phyloP scores from a whole-genome alignment of 2,329 filamentous ascomycete species.

The Colletotrichum graminicola region DNA sequence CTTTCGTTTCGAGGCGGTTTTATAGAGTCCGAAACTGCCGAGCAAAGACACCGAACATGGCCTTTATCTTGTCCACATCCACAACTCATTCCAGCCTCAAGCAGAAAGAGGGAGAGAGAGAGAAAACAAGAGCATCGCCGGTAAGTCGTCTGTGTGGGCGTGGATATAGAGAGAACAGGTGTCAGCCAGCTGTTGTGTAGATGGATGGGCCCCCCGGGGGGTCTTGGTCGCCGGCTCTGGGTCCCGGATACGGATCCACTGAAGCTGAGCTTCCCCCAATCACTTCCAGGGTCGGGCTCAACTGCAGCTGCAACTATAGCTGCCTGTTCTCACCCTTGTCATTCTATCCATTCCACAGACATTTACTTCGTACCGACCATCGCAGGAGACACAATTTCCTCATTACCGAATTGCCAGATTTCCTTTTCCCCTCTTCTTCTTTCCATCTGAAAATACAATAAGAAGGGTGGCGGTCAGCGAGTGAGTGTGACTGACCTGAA shows the following conservation, averaged over 20 bases:
- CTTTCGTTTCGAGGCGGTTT: not conserved
- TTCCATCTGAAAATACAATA: not conserved
- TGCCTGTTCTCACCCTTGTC: no score
- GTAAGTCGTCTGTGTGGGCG: not conserved
- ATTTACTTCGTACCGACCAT: no score
- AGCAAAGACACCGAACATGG: not conserved
- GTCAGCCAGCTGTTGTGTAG: not conserved
- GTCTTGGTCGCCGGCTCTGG: conserved; percentile 27
- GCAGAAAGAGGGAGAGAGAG: no score
- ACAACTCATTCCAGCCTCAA: not conserved
- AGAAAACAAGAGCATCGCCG: not conserved
- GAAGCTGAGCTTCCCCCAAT: conserved; percentile 15
- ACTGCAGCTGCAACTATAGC: conserved; percentile 23
- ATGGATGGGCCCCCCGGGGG: not conserved
- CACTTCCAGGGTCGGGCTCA: conserved; percentile 18
- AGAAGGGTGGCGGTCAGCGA: not conserved
- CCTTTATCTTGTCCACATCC: not conserved
- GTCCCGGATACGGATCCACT: conserved; percentile 37
- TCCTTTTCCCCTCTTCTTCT: not conserved
- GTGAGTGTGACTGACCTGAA: not conserved
- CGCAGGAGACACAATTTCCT: not conserved
- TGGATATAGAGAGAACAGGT: not conserved
- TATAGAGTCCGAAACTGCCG: not conserved
- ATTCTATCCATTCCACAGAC: not conserved
- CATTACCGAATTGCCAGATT: not conserved